Conservation (phyloP, 345 rosid species). For the Abelmoschus esculentus region DNA sequence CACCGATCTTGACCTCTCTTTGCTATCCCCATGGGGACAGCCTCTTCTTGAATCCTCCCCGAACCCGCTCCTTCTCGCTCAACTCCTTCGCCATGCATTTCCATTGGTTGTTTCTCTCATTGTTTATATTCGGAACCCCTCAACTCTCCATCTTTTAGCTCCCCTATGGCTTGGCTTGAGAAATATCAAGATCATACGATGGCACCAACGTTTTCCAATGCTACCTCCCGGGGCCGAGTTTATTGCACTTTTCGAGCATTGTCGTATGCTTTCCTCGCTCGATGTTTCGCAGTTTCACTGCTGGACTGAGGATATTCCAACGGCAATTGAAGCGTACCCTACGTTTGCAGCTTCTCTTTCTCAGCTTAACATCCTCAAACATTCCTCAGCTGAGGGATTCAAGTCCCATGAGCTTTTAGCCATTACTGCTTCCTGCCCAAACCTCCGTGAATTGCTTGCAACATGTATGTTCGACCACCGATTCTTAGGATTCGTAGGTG, state of each 20-base stretch:
- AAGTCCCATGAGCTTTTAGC: constrained; percentile 28
- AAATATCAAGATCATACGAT: too few relatives aligned
- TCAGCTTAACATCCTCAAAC: constrained; percentile 25
- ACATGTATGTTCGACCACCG: constrained; percentile 30
- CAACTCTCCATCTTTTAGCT: too few relatives aligned
- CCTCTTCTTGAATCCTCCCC: too few relatives aligned
- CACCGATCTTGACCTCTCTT: too few relatives aligned
- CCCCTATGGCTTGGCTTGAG: too few relatives aligned
- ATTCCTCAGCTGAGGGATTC: constrained; percentile 25
- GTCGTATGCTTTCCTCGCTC: constrained; percentile 14
- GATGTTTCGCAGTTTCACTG: constrained; percentile 31
- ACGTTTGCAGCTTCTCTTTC: constrained; percentile 16
- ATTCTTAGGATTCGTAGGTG: constrained; percentile 25
- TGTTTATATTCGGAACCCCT: too few relatives aligned
- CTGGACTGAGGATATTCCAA: constrained; percentile 41
- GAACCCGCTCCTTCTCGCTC: too few relatives aligned
- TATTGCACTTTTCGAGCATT: constrained; percentile 20
- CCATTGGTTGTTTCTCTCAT: too few relatives aligned
- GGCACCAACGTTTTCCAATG: too few relatives aligned
- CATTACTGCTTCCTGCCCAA: constrained; percentile 24
- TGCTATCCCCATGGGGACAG: too few relatives aligned
- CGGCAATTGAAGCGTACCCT: constrained; percentile 20
- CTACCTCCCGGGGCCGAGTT: too few relatives aligned
- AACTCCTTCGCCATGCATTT: too few relatives aligned
- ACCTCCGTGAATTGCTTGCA: constrained; percentile 21